Base-by-base conservation (phyloP, 169 alveolate species). In the Eimeria sp. region DNA sequence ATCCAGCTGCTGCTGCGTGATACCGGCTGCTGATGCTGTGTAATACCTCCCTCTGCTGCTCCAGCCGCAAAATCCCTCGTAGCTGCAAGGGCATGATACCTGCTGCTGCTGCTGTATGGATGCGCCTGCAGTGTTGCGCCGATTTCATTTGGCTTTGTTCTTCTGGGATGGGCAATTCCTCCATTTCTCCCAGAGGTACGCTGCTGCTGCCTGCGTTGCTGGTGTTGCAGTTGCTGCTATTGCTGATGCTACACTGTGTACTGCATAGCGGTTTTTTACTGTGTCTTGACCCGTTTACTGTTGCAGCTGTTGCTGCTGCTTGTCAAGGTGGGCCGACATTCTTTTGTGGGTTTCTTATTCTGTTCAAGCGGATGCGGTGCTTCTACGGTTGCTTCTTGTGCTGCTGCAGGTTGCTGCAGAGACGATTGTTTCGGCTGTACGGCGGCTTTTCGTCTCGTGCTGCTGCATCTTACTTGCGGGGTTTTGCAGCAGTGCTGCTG, bases 401-500 rank as follows among this genome's bases (percentile, higher is more conserved):
- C 65, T 78, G 63, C 89, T 78, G 89, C 89, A 78, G 89, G 89
- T 58, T 78, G 89, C 89, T 78, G 89, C 89, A 78, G 89, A 61
- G 89, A 7, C 89, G 89, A 13, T 22, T 47, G 16, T 78, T 78
- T 58, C 89, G 89, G 34, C 43, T 47, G 65, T 78, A 78, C 65
- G 89, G 89, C 9, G 89, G 65, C 89, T 1, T 47, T 11, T 30
- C 34, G 7, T 47, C 65, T 10, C 89, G 65, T 47, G 89, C 89
- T 45, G 89, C 63, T 78, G 89, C 89, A 6, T 30, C 49, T 10
- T 78, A 78, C 65, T 13, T 40, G 30, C 22, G 89, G 43, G 89
- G 89, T 7, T 40, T 78, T 78, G 89, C 89, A 54, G 89, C 89
- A 78, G 65, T 78, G 14, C 65, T 78, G 89, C 89, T 78, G 58